These are phyloP conservation scores for Diaporthe velutina DNA, from an alignment of 2,329 filamentous ascomycete genomes.

Conservation along the genomic window DNA sequence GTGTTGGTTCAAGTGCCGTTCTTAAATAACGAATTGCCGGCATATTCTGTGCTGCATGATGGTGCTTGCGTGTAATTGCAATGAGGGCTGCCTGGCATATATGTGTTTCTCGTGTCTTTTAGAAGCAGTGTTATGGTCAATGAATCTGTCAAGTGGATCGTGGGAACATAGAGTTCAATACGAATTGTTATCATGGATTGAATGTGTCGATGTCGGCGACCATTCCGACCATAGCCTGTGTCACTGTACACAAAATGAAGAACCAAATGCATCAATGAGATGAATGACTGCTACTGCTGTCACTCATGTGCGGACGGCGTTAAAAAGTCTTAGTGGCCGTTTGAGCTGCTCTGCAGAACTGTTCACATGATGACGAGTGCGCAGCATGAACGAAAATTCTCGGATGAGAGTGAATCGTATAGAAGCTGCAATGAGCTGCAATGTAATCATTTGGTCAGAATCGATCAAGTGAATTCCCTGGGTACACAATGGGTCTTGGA, in stretches of 20 bases:
- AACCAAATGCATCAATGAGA: neutral
- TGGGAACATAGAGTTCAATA: neutral
- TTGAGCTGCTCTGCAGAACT: neutral
- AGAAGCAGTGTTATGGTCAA: neutral
- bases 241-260: neutral
- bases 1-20: constrained; percentile 50
- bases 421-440: neutral
- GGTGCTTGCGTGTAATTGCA: constrained; percentile 43
- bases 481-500: neutral
- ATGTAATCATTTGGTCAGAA: neutral
- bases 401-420: neutral
- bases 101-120: neutral
- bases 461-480: neutral
- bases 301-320: neutral
- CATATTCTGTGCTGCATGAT: constrained; percentile 48
- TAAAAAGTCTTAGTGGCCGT: neutral
- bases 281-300: neutral
- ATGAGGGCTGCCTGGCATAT: neutral
- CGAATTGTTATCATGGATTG: neutral
- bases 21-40: constrained; percentile 43
- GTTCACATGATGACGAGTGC: neutral
- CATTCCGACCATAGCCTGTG: neutral
- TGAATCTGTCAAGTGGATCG: neutral
- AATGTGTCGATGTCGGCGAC: neutral
- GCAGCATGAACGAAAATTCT: neutral